A percentile compares a stretch with the other conserved stretches of the same genome.
phyloP scores from a whole-genome alignment of 192 early-diverging fungal species.

The Backusella australiensis region DNA sequence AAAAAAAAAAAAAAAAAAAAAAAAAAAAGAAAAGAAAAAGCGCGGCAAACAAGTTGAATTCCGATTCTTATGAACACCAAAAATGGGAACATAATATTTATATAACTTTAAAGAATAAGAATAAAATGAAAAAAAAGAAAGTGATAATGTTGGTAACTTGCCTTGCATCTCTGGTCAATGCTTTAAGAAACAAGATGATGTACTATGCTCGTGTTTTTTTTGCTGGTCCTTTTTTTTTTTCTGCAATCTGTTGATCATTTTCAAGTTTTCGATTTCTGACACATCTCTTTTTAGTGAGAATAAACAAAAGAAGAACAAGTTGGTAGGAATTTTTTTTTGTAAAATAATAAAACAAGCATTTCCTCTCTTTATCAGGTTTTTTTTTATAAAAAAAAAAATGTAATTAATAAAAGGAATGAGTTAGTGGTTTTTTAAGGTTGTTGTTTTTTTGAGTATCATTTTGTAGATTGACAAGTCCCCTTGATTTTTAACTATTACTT shows the following conservation, averaged over 20 bases:
- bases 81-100: too few relatives aligned
- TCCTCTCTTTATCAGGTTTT: neutral
- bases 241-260: conserved; percentile 1
- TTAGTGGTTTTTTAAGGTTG: neutral
- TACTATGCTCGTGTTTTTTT: too few relatives aligned
- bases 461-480: neutral
- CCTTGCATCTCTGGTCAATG: too few relatives aligned
- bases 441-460: neutral
- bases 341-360: neutral
- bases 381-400: neutral
- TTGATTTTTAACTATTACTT: neutral
- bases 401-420: neutral
- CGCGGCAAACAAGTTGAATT: too few relatives aligned
- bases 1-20: too few relatives aligned
- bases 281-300: neutral
- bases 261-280: neutral
- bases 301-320: neutral
- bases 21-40: too few relatives aligned
- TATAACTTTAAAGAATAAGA: too few relatives aligned
- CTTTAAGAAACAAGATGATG: too few relatives aligned
- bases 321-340: neutral
- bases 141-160: too few relatives aligned
- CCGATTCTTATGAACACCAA: too few relatives aligned
- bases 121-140: too few relatives aligned
- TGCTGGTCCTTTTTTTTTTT: neutral